Percentiles rank a stretch among this genome's conserved stretches.
Conservation (phyloP, 192 early-diverging fungal genomes). For the Oehlia diaphana region DNA sequence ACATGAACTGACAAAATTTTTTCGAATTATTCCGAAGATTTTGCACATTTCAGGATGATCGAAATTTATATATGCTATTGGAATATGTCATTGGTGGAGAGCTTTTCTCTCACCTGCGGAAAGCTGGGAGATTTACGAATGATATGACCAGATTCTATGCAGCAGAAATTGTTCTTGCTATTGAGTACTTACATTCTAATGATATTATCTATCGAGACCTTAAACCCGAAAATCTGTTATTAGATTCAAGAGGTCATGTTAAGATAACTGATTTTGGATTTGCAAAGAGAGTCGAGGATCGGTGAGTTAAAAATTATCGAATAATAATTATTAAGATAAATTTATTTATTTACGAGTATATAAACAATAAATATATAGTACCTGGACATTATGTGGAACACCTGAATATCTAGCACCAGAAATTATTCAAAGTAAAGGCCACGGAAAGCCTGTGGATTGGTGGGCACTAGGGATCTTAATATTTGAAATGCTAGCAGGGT, state of each 20-base stretch:
- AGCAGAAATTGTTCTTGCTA: conserved; percentile 92
- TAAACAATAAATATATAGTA: conserved; percentile 50
- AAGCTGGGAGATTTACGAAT: conserved; percentile 89
- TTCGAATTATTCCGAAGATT: conserved; percentile 47
- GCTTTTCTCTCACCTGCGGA: conserved; percentile 92
- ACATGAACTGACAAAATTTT: neutral
- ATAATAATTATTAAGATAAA: neutral
- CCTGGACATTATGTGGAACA: conserved; percentile 98
- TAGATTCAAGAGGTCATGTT: conserved; percentile 89
- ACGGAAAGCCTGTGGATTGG: conserved; percentile 98
- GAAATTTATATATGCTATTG: conserved; percentile 91
- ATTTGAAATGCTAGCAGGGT: conserved; percentile 98
- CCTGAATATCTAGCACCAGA: conserved; percentile 97
- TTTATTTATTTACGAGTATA: neutral
- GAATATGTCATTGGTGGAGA: conserved; percentile 98
- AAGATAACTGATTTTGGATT: conserved; percentile 99
- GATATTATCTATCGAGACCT: conserved; percentile 98
- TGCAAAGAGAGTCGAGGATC: conserved; percentile 83
- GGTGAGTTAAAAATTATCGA: conserved; percentile 32
- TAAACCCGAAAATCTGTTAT: conserved; percentile 87
- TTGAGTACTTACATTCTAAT: conserved; percentile 89
- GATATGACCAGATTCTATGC: conserved; percentile 97
- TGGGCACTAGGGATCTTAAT: conserved; percentile 98
- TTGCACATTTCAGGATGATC: conserved; percentile 95
- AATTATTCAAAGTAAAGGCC: conserved; percentile 97